phyloP scores from a whole-genome alignment of 345 rosid genomes.

The Eucalyptus erythrocorys region DNA sequence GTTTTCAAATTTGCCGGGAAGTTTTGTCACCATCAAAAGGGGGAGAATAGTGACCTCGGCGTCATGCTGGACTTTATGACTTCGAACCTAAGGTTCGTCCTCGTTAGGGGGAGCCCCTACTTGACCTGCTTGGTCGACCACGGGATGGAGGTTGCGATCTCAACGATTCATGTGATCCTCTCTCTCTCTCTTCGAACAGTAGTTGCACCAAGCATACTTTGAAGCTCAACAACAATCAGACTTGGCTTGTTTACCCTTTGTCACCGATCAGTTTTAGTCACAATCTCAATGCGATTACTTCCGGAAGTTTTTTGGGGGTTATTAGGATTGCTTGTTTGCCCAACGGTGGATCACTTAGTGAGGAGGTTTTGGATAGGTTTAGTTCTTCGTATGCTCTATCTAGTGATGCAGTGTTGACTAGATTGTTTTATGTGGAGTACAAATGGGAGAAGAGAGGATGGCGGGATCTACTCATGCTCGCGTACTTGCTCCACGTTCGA shows the following conservation, averaged over 20 bases:
- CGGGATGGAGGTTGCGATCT: slow-evolving; percentile 37
- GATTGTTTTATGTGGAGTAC: slow-evolving; percentile 62
- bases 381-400: slow-evolving; percentile 80
- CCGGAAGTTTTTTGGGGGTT: slow-evolving; percentile 43
- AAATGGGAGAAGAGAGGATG: slow-evolving; percentile 83
- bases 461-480: slow-evolving; percentile 81
- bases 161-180: slow-evolving; percentile 51
- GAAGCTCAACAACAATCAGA: slow-evolving; percentile 65
- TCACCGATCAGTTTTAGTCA: slow-evolving; percentile 40
- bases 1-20: too few relatives aligned
- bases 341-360: slow-evolving; percentile 15
- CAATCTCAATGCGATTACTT: slow-evolving; percentile 27
- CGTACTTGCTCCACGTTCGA: slow-evolving; percentile 77
- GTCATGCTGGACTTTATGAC: slow-evolving; percentile 65
- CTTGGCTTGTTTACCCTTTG: slow-evolving; percentile 80
- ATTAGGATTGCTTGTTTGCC: slow-evolving; percentile 56
- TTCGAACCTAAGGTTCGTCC: slow-evolving; percentile 59
- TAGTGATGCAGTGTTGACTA: slow-evolving; percentile 56
- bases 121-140: slow-evolving; percentile 47
- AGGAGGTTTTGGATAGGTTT: slow-evolving; percentile 61
- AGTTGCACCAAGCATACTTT: slow-evolving; percentile 48
- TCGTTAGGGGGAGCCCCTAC: slow-evolving; percentile 81
- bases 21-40: too few relatives aligned
- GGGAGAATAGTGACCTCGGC: slow-evolving; percentile 65
- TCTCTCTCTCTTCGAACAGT: slow-evolving; percentile 29